Evolutionary conservation across 2,329 filamentous ascomycete species (phyloP).

Genomic region (Aspergillus japonicus): DNA sequence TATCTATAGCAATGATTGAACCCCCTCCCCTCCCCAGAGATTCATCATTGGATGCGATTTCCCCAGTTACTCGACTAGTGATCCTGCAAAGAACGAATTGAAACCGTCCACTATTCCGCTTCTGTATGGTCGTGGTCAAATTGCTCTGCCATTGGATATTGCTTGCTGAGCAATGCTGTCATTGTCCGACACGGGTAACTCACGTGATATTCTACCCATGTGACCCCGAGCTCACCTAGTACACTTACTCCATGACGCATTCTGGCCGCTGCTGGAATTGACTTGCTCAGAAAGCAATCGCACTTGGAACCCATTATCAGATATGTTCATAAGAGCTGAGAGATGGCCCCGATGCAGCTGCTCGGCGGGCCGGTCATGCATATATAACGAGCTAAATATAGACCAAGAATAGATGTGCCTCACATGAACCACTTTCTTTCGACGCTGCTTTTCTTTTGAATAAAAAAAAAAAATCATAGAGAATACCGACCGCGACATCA

Average conservation of each 20-base stretch:
- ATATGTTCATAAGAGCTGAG: constrained; percentile 12
- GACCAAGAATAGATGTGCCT: not conserved
- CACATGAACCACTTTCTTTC: not conserved
- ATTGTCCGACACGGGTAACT: not conserved
- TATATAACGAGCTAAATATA: not conserved
- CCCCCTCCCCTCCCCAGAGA: not conserved
- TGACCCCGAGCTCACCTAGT: not conserved
- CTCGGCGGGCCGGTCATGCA: constrained; percentile 4
- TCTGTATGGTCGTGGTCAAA: not conserved
- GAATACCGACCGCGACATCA: constrained; percentile 3
- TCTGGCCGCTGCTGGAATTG: not conserved
- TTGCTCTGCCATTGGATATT: not conserved
- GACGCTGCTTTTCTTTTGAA: constrained; percentile 2
- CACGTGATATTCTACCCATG: not conserved
- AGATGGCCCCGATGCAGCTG: constrained; percentile 9
- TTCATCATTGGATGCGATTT: not conserved
- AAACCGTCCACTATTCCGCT: not conserved
- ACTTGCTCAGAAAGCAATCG: not conserved
- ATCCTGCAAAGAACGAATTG: not conserved
- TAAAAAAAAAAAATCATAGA: not conserved
- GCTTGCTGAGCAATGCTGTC: not conserved
- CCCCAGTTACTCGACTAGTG: not conserved
- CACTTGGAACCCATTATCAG: not conserved
- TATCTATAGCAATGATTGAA: not conserved
- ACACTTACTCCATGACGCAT: too few species aligned